phyloP scores from a whole-genome alignment of 1,139 yeast species.

The Kluyveromyces marxianus region DNA sequence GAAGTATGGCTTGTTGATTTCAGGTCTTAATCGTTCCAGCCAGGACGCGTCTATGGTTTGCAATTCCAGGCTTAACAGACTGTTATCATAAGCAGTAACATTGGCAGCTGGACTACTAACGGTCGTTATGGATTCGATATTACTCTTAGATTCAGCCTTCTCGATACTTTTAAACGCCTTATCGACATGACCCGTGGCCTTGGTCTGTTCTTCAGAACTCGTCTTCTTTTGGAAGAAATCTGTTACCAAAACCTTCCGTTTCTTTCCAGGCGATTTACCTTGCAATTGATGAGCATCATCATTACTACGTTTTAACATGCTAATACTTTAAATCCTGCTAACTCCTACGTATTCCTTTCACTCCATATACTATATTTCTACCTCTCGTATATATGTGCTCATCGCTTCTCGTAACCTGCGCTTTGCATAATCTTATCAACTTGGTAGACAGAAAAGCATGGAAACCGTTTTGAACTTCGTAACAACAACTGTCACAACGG shows the following conservation, averaged over 20 bases:
- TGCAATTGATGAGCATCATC: neutral
- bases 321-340: too few species aligned
- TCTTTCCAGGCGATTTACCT: constrained; percentile 10
- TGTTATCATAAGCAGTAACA: constrained; percentile 39
- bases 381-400: too few species aligned
- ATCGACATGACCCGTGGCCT: neutral
- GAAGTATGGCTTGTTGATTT: constrained; percentile 81
- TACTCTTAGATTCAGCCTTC: constrained; percentile 36
- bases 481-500: too few species aligned
- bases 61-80: constrained; percentile 61
- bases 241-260: constrained; percentile 14
- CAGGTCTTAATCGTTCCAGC: constrained; percentile 62
- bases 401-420: too few species aligned
- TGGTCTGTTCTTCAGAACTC: constrained; percentile 5
- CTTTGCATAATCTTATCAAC: too few species aligned
- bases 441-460: too few species aligned
- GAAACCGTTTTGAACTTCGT: too few species aligned
- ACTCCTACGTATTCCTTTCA: too few species aligned
- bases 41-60: constrained; percentile 65
- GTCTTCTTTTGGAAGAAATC: constrained; percentile 15
- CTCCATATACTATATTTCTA: too few species aligned
- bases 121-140: constrained; percentile 33
- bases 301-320: neutral
- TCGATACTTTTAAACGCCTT: constrained; percentile 8
- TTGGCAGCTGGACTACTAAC: too few species aligned